Evolutionary conservation across 2,329 filamentous ascomycete species (phyloP), one percentile per base, ranked within the genome.

Genomic region (Alternaria panax): DNA sequence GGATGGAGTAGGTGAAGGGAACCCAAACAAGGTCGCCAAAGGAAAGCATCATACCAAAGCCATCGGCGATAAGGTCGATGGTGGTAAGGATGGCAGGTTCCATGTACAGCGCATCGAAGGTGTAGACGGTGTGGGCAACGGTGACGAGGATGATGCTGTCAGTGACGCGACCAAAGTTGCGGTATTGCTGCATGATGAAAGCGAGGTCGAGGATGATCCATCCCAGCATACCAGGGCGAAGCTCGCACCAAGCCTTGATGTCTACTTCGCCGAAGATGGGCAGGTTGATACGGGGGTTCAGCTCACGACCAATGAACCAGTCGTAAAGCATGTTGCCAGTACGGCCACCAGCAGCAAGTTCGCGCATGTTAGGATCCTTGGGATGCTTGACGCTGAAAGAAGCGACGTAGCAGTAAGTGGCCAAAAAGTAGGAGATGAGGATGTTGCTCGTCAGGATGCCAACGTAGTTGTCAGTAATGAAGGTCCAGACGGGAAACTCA

Each of bases 11-110:
- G 59, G 92, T 84, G 76, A 96, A 96, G 0, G 94, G 94, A 2
- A 97, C 86, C 94, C 94, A 98, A 62, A 91, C 91, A 6, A 97
- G 84, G 72, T 98, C 94, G 56, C 93, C 94, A 75, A 97, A 97
- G 2, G 92, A 84, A 32, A 98, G 85, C 94, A 98, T 98, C 82
- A 92, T 92, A 53, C 94, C 94, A 69, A 98, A 97, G 6, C 94
- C 94, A 70, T 98, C 94, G 41, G 89, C 92, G 51, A 90, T 96
- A 66, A 97, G 90, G 75, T 98, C 94, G 80, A 98, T 97, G 30
- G 93, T 97, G 1, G 93, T 97, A 65, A 97, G 82, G 63, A 97
- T 90, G 2, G 92, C 90, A 0, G 91, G 85, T 78, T 98, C 94
- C 86, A 94, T 95, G 82, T 89, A 93, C 65, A 92, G 87, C 7